These are phyloP conservation scores for Irpex rosettiformis DNA, from an alignment of 1,284 basidiomycete genomes.

Conservation along the genomic window DNA sequence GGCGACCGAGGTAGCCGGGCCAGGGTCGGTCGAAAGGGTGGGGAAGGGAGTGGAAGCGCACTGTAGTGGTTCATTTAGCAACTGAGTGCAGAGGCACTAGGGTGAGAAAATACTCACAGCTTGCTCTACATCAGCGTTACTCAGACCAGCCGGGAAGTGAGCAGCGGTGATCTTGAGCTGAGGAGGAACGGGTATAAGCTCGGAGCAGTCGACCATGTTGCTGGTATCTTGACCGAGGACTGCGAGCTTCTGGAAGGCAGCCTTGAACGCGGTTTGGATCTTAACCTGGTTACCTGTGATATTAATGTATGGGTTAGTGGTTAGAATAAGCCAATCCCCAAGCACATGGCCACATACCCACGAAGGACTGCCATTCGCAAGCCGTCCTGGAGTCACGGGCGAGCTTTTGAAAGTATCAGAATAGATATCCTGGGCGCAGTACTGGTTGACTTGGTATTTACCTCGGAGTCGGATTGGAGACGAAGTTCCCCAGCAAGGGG, in stretches of 20 bases:
- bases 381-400: slow-evolving; percentile 29
- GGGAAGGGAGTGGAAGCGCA: slow-evolving; percentile 26
- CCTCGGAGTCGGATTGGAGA: slow-evolving; percentile 30
- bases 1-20: slow-evolving; percentile 26
- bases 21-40: slow-evolving; percentile 28
- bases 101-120: slow-evolving; percentile 18
- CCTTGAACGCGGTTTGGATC: slow-evolving; percentile 26
- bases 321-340: neutral
- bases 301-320: neutral
- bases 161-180: slow-evolving; percentile 14
- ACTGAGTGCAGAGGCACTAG: neutral
- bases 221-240: slow-evolving; percentile 25
- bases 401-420: slow-evolving; percentile 13
- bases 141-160: slow-evolving; percentile 24
- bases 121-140: slow-evolving; percentile 24
- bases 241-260: slow-evolving; percentile 28
- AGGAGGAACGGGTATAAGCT: slow-evolving; percentile 28
- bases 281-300: slow-evolving; percentile 23
- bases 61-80: slow-evolving; percentile 6
- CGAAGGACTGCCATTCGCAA: slow-evolving; percentile 31
- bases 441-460: slow-evolving; percentile 2
- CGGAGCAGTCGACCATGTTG: slow-evolving; percentile 23
- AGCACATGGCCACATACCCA: slow-evolving; percentile 15
- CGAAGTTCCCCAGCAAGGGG: slow-evolving; percentile 32
- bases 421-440: neutral